phyloP scores from a whole-genome alignment of 2,329 filamentous ascomycete genomes.

The Xylaria sp. region DNA sequence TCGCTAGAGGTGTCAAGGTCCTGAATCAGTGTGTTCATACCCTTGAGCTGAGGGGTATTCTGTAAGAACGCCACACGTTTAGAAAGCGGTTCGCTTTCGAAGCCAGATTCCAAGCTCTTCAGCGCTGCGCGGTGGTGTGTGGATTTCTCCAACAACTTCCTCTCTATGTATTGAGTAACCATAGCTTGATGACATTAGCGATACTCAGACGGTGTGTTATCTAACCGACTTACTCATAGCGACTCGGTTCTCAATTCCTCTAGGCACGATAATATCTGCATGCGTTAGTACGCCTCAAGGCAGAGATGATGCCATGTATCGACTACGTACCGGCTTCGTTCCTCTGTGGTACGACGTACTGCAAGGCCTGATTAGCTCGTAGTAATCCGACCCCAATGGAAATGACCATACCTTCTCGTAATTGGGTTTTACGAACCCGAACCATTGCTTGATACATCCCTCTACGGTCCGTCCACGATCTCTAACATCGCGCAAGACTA shows the following conservation, averaged over 20 bases:
- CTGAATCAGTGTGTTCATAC: conserved; percentile 90
- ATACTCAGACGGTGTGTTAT: not conserved
- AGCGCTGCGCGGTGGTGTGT: conserved; percentile 80
- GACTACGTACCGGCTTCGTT: conserved; percentile 72
- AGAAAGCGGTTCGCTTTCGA: conserved; percentile 74
- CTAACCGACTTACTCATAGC: conserved; percentile 69
- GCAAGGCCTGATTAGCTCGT: conserved; percentile 25
- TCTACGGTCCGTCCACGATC: conserved; percentile 91
- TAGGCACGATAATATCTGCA: conserved; percentile 87
- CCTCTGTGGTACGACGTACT: conserved; percentile 89
- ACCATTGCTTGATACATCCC: conserved; percentile 98
- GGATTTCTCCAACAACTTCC: conserved; percentile 86
- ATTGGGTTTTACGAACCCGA: conserved; percentile 93
- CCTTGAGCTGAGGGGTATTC: conserved; percentile 79
- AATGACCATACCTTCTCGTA: conserved; percentile 70
- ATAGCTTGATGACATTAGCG: conserved; percentile 62
- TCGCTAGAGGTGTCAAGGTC: conserved; percentile 79
- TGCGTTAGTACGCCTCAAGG: conserved; percentile 23
- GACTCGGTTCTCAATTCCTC: conserved; percentile 92
- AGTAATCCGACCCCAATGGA: not conserved
- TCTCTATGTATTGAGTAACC: conserved; percentile 92
- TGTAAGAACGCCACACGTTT: conserved; percentile 75
- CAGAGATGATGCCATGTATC: not conserved
- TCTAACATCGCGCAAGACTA: conserved; percentile 84
- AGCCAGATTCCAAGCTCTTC: conserved; percentile 73